Evolutionary conservation across 2,329 filamentous ascomycete species (phyloP), one percentile per base, ranked within the genome.

Genomic region (Proliferodiscus dingleyae): DNA sequence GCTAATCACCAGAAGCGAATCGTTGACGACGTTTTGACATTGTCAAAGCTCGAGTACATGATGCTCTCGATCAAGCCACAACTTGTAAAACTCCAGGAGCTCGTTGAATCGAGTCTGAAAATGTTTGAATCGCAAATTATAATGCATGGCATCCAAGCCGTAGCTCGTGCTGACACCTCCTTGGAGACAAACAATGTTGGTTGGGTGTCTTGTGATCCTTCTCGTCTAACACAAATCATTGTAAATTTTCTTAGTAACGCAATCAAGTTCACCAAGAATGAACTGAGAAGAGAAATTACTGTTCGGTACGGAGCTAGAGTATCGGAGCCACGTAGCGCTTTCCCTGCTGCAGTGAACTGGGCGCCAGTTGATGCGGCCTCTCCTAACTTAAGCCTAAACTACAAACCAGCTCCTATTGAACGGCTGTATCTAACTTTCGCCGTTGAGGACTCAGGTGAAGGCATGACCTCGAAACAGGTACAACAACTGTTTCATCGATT

Each of bases 191-290:
- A 82, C 1, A 67, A 67, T 0, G 68, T 86, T 26, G 78, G 84
- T 28, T 89, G 80, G 71, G 78, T 89, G 3, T 67, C 73, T 26
- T 65, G 89, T 22, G 87, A 91, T 61, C 83, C 87, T 0, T 85
- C 82, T 13, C 75, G 87, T 19, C 80, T 91, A 40, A 75, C 86
- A 41, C 87, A 91, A 63, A 83, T 90, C 1, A 70, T 90, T 3
- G 89, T 91, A 62, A 91, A 91, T 56, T 72, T 91, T 1, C 77
- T 87, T 7, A 87, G 85, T 6, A 91, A 91, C 57, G 85, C 86
- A 0, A 82, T 91, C 63, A 91, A 91, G 58, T 91, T 90, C 60
- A 91, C 87, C 1, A 80, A 80, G 28, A 73, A 73, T 0, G 78
- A 82, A 15, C 71, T 72, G 13, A 76, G 70, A 10, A 75, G 81